Conservation (phyloP, 2,329 filamentous ascomycete species). For the Aspergillus texensis region DNA sequence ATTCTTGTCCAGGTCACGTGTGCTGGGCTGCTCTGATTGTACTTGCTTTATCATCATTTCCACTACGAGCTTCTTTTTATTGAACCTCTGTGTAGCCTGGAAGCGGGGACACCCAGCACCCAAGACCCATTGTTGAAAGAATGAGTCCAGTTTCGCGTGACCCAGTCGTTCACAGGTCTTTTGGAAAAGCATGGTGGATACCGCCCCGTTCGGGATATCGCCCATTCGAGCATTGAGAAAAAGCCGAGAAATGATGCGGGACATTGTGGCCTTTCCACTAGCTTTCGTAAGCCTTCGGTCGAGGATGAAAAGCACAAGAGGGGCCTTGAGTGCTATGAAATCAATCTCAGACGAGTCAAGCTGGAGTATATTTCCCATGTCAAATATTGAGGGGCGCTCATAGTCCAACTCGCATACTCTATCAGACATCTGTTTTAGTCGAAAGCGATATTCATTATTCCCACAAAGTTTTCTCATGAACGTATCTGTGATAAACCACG, state of each 20-base stretch:
- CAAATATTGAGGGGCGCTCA: constrained; percentile 77
- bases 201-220: constrained; percentile 68
- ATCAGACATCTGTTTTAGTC: constrained; percentile 83
- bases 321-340: constrained; percentile 88
- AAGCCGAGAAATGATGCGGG: constrained; percentile 81
- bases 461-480: constrained; percentile 90
- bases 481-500: constrained; percentile 92
- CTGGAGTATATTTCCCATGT: constrained; percentile 75
- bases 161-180: constrained; percentile 85
- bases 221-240: constrained; percentile 85
- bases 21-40: constrained; percentile 60
- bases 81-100: constrained; percentile 84
- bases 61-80: constrained; percentile 95
- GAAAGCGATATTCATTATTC: constrained; percentile 91
- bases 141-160: constrained; percentile 81
- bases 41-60: constrained; percentile 86
- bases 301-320: constrained; percentile 88
- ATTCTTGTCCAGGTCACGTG: constrained; percentile 65
- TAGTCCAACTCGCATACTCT: constrained; percentile 79
- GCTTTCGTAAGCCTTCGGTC: constrained; percentile 89
- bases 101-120: constrained; percentile 88
- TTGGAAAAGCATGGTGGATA: constrained; percentile 77
- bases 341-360: constrained; percentile 84
- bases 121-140: constrained; percentile 92
- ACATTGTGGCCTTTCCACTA: constrained; percentile 79